These are phyloP conservation scores for rapeseed (Brassica napus) DNA, from an alignment of 345 rosid genomes.

Conservation along the genomic window DNA sequence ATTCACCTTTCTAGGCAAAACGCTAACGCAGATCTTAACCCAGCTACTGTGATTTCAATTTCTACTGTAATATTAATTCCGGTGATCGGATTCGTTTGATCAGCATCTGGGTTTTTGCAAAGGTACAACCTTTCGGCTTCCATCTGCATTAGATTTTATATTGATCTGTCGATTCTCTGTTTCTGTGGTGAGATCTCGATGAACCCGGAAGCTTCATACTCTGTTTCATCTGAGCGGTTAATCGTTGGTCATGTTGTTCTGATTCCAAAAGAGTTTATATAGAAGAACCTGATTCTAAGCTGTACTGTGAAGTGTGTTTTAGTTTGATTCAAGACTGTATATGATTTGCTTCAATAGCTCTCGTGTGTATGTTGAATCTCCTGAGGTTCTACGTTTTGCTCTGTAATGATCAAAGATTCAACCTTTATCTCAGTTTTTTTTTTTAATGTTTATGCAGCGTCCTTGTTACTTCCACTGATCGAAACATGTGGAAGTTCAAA, in stretches of 20 bases:
- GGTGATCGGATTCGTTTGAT: conserved; percentile 26
- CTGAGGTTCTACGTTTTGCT: conserved; percentile 1
- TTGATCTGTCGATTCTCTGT: background rate
- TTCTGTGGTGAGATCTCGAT: background rate
- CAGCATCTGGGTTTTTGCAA: conserved; percentile 37
- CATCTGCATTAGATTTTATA: background rate
- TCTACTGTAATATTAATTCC: background rate
- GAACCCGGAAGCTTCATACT: conserved; percentile 11
- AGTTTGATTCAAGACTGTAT: conserved; percentile 18
- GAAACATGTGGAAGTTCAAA: conserved; percentile 93
- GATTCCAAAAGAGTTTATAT: background rate
- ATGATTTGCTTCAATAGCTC: no score
- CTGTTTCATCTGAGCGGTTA: conserved; percentile 7
- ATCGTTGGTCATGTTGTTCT: background rate
- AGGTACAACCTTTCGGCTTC: conserved; percentile 23
- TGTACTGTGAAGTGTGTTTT: conserved; percentile 23
- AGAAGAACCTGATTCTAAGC: conserved; percentile 16
- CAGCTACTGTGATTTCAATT: conserved; percentile 31
- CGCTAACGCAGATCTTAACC: conserved; percentile 37
- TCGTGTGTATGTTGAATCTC: background rate
- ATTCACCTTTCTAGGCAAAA: conserved; percentile 33
- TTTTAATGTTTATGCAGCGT: conserved; percentile 38
- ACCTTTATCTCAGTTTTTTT: background rate
- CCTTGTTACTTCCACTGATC: conserved; percentile 14
- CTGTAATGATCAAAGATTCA: background rate